These are phyloP conservation scores for Boletus subparvulus DNA, from an alignment of 768 basidiomycete species.

Conservation along the genomic window DNA sequence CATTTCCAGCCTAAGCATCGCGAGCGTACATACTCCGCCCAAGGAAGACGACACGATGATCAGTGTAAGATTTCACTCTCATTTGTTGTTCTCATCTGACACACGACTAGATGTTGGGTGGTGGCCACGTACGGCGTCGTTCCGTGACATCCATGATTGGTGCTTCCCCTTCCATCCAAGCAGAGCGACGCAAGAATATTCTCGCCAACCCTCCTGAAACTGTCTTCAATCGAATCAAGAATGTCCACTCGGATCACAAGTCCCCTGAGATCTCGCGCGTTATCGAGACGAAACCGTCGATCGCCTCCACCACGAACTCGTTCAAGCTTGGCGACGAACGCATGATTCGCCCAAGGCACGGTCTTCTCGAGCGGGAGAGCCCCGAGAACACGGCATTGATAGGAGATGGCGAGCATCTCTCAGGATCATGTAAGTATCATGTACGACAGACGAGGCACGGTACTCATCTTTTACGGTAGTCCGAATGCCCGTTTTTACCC, in stretches of 20 bases:
- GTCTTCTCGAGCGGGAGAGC: slow-evolving; percentile 63
- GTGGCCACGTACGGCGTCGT: slow-evolving; percentile 71
- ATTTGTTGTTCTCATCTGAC: neutral
- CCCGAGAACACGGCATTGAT: slow-evolving; percentile 63
- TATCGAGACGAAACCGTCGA: slow-evolving; percentile 58
- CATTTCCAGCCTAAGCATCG: slow-evolving; percentile 60
- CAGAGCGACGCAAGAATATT: slow-evolving; percentile 61
- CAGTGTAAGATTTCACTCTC: slow-evolving; percentile 45
- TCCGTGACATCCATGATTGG: slow-evolving; percentile 67
- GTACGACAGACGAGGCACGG: neutral
- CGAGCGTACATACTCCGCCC: slow-evolving; percentile 45
- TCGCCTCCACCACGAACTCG: slow-evolving; percentile 57
- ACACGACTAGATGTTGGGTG: slow-evolving; percentile 68
- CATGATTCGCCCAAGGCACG: slow-evolving; percentile 64
- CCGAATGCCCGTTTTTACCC: slow-evolving; percentile 58
- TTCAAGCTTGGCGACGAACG: slow-evolving; percentile 64
- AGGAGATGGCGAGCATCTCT: slow-evolving; percentile 64
- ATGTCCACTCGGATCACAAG: slow-evolving; percentile 20
- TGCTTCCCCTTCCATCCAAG: slow-evolving; percentile 66
- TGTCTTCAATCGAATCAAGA: slow-evolving; percentile 39
- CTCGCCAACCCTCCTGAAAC: slow-evolving; percentile 24
- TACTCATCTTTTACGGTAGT: slow-evolving; percentile 31
- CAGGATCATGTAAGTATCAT: slow-evolving; percentile 47
- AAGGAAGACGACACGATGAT: slow-evolving; percentile 84
- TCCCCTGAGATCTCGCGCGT: slow-evolving; percentile 47